Conservation (phyloP, 345 rosid genomes). For the Melaleuca alternifolia region DNA sequence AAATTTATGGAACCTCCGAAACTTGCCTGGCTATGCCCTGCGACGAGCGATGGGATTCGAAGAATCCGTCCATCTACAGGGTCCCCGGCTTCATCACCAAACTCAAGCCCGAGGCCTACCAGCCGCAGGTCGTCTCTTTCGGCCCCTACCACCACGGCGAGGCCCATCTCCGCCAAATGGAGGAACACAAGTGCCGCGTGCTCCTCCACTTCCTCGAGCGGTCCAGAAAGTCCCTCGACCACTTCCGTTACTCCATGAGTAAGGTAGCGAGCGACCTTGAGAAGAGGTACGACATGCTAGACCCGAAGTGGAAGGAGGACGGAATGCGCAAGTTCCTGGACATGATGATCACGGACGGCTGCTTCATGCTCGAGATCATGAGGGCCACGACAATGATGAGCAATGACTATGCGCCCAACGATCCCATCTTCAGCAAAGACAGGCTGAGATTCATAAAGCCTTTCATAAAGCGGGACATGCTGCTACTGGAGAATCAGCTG, state of each 20-base stretch:
- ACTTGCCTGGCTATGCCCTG: background rate
- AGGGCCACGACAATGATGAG: background rate
- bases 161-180: background rate
- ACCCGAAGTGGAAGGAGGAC: background rate
- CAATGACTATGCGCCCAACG: slow-evolving; percentile 24
- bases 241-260: background rate
- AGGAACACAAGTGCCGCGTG: slow-evolving; percentile 22
- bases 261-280: background rate
- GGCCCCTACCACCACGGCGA: background rate
- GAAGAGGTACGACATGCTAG: background rate
- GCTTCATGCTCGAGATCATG: slow-evolving; percentile 41
- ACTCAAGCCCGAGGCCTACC: slow-evolving; percentile 22
- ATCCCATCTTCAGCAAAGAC: slow-evolving; percentile 35
- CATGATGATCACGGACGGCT: slow-evolving; percentile 41
- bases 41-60: slow-evolving; percentile 8
- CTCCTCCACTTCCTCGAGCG: background rate
- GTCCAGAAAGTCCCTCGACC: background rate
- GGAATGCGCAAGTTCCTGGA: slow-evolving; percentile 3
- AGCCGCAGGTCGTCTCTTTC: background rate
- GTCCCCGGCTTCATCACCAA: slow-evolving; percentile 15
- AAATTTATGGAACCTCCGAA: no score
- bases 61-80: slow-evolving; percentile 28
- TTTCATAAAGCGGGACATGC: slow-evolving; percentile 32
- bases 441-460: slow-evolving; percentile 29
- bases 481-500: slow-evolving; percentile 46